A percentile compares a stretch with the other conserved stretches of the same genome.
Conservation (phyloP, 2,329 filamentous ascomycete species). For the Fusarium armeniacum region DNA sequence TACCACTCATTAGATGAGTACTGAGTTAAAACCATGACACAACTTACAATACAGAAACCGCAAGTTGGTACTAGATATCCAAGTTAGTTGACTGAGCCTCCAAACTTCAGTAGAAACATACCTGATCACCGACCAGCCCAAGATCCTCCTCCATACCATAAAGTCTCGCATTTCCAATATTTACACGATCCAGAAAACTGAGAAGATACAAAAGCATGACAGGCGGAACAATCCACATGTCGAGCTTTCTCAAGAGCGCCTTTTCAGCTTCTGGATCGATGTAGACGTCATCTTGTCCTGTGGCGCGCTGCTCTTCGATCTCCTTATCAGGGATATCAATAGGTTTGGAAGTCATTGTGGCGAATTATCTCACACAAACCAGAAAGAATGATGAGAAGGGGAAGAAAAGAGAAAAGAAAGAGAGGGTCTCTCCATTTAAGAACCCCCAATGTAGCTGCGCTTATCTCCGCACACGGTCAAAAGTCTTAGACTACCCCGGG, state of each 20-base stretch:
- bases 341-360: conserved; percentile 39
- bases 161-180: conserved; percentile 71
- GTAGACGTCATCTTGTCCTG: conserved; percentile 41
- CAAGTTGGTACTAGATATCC: conserved; percentile 64
- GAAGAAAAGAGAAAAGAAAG: background rate
- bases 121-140: conserved; percentile 62
- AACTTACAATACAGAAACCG: conserved; percentile 48
- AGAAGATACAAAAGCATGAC: conserved; percentile 72
- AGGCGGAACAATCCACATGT: conserved; percentile 72
- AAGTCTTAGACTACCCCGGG: conserved; percentile 10
- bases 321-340: conserved; percentile 35
- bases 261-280: conserved; percentile 52
- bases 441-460: background rate
- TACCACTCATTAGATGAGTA: background rate
- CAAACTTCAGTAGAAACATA: background rate
- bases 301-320: conserved; percentile 37
- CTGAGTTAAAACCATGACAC: fast-evolving
- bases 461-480: conserved; percentile 41
- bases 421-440: conserved; percentile 32
- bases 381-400: background rate
- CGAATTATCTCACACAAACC: background rate
- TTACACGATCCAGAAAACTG: conserved; percentile 52
- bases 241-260: conserved; percentile 70
- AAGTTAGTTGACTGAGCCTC: fast-evolving
- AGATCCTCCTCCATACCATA: conserved; percentile 74